phyloP scores from a whole-genome alignment of 805 yeast species.

The Ogataea zsoltii region DNA sequence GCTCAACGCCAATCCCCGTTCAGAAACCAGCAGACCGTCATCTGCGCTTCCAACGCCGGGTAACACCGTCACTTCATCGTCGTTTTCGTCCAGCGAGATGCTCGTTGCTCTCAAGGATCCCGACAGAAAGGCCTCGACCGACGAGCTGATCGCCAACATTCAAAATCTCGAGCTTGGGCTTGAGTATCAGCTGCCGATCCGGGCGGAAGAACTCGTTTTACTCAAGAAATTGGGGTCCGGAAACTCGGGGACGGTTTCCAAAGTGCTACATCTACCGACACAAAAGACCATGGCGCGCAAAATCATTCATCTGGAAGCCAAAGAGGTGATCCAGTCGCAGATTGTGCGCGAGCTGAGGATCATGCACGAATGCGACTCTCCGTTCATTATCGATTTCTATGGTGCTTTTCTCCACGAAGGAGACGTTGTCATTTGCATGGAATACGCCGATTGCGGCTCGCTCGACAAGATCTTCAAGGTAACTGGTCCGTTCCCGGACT shows the following conservation, averaged over 20 bases:
- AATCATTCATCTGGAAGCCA: conserved; percentile 81
- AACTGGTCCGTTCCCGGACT: conserved; percentile 65
- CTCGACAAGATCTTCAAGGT: conserved; percentile 71
- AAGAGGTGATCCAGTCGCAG: conserved; percentile 75
- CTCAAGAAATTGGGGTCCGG: conserved; percentile 87
- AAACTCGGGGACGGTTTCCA: conserved; percentile 88
- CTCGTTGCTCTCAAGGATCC: conserved; percentile 28
- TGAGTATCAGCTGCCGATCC: conserved; percentile 52
- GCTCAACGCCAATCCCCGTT: conserved; percentile 26
- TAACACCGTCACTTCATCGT: conserved; percentile 12
- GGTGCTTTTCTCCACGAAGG: conserved; percentile 80
- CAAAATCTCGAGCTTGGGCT: conserved; percentile 53
- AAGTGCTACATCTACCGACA: conserved; percentile 86
- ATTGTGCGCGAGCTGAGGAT: conserved; percentile 86
- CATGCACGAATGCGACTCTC: conserved; percentile 84
- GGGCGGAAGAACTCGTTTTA: conserved; percentile 68
- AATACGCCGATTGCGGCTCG: conserved; percentile 93
- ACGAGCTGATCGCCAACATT: conserved; percentile 43
- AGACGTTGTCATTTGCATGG: conserved; percentile 90
- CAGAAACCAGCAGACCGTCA: neutral
- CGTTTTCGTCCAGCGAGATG: conserved; percentile 17
- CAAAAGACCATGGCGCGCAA: conserved; percentile 90
- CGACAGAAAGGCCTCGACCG: conserved; percentile 33
- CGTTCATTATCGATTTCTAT: conserved; percentile 83
- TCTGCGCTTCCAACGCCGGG: conserved; percentile 1